Evolutionary conservation across 1,284 basidiomycete genomes (phyloP).

Genomic region (Schizopora paradoxa): DNA sequence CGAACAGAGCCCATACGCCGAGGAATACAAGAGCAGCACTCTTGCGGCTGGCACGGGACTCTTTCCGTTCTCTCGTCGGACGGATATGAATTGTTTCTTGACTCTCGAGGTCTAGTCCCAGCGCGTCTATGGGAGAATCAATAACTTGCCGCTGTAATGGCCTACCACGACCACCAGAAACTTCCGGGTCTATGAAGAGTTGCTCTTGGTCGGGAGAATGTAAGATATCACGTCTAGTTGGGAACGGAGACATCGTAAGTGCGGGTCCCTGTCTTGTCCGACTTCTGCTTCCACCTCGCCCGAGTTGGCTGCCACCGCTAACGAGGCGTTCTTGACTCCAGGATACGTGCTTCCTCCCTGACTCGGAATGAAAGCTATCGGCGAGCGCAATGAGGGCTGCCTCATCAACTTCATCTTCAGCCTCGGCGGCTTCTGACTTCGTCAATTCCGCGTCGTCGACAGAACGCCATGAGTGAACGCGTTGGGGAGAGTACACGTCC

Average conservation of each 20-base stretch:
- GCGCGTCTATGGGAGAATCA: conserved; percentile 12
- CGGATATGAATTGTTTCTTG: conserved; percentile 26
- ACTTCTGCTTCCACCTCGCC: conserved; percentile 11
- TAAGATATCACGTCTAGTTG: conserved; percentile 4
- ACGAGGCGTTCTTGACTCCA: conserved; percentile 56
- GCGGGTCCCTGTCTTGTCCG: conserved; percentile 7
- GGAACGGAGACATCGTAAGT: conserved; percentile 5
- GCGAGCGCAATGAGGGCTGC: conserved; percentile 48
- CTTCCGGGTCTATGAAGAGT: too few species aligned
- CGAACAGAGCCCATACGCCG: conserved; percentile 62
- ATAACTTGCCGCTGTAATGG: conserved; percentile 5
- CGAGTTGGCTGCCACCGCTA: background rate
- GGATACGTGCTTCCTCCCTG: conserved; percentile 52
- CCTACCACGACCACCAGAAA: background rate
- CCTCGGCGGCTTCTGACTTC: conserved; percentile 28
- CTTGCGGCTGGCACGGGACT: conserved; percentile 56
- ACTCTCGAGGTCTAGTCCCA: conserved; percentile 7
- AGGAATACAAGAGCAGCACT: conserved; percentile 71
- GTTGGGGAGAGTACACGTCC: conserved; percentile 4
- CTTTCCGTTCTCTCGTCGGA: conserved; percentile 30
- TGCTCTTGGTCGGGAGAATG: too few species aligned
- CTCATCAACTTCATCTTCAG: conserved; percentile 48
- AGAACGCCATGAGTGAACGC: background rate
- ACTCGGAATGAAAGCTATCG: conserved; percentile 70
- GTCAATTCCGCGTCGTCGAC: conserved; percentile 6